These are phyloP conservation scores for Fusarium goolgardi DNA, from an alignment of 2,329 filamentous ascomycete genomes.

Conservation along the genomic window DNA sequence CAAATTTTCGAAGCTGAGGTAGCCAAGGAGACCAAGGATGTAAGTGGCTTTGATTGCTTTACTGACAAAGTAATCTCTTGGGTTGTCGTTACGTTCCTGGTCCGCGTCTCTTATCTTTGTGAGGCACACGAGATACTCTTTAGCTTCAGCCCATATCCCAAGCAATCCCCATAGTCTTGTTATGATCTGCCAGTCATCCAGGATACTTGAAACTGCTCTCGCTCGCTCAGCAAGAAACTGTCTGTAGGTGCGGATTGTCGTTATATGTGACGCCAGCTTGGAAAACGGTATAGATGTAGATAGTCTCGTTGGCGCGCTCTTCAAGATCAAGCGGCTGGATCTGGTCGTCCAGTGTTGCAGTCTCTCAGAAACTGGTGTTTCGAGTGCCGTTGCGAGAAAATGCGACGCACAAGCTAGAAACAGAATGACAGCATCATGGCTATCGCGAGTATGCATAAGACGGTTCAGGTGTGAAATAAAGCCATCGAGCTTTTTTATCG, in stretches of 20 bases:
- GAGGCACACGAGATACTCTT: slow-evolving; percentile 9
- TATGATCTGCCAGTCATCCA: slow-evolving; percentile 40
- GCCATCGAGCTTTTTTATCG: slow-evolving; percentile 21
- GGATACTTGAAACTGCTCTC: slow-evolving; percentile 15
- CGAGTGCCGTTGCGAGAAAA: slow-evolving; percentile 18
- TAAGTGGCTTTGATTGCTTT: slow-evolving; percentile 9
- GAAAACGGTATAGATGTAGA: neutral
- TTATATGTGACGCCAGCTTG: rapidly evolving
- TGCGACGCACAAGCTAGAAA: slow-evolving; percentile 33
- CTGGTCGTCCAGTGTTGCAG: rapidly evolving
- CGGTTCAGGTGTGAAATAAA: slow-evolving; percentile 27
- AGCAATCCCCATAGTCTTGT: slow-evolving; percentile 32
- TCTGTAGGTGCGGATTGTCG: neutral
- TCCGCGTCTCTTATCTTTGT: rapidly evolving
- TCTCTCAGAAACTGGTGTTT: slow-evolving; percentile 3
- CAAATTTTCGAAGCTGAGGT: slow-evolving; percentile 14
- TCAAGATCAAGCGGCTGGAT: rapidly evolving
- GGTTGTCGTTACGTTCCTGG: neutral
- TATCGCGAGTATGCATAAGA: slow-evolving; percentile 32
- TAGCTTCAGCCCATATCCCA: slow-evolving; percentile 18
- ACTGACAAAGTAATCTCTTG: neutral
- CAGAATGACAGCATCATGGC: slow-evolving; percentile 25
- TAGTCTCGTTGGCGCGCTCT: neutral
- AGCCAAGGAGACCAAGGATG: slow-evolving; percentile 18
- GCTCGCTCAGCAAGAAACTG: slow-evolving; percentile 5